Evolutionary conservation across 2,329 filamentous ascomycete genomes (phyloP).

Genomic region (Phoma sp.): DNA sequence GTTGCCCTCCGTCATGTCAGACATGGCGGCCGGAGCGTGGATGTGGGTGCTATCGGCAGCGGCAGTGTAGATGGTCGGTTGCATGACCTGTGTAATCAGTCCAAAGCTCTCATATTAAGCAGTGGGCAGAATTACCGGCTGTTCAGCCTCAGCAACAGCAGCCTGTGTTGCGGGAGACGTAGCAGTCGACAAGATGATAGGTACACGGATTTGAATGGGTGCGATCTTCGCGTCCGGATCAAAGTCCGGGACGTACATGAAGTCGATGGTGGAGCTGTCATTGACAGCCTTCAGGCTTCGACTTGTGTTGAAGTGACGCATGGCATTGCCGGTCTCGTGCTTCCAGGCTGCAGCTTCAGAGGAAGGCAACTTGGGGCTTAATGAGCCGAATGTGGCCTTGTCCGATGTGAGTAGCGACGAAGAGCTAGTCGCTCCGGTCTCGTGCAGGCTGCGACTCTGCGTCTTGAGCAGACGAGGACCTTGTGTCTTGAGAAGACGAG

Average conservation of each 20-base stretch:
- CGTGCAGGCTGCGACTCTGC: slow-evolving; percentile 61
- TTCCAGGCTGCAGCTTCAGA: slow-evolving; percentile 53
- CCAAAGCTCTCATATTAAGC: slow-evolving; percentile 17
- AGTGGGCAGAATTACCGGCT: slow-evolving; percentile 29
- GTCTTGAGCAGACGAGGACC: slow-evolving; percentile 16
- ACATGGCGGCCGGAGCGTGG: slow-evolving; percentile 61
- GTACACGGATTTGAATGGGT: slow-evolving; percentile 54
- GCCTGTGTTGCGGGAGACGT: slow-evolving; percentile 22
- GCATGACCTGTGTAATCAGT: slow-evolving; percentile 55
- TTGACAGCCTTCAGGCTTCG: slow-evolving; percentile 63
- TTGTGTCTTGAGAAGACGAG: slow-evolving; percentile 15
- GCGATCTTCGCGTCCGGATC: slow-evolving; percentile 51
- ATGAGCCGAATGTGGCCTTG: slow-evolving; percentile 54
- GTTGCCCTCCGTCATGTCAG: slow-evolving; percentile 65
- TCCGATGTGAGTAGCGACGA: slow-evolving; percentile 59
- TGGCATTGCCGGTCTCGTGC: slow-evolving; percentile 36
- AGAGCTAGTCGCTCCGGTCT: slow-evolving; percentile 67
- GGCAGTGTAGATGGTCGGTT: slow-evolving; percentile 64
- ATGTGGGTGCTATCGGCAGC: slow-evolving; percentile 58
- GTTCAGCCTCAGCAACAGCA: slow-evolving; percentile 35
- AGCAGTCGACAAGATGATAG: slow-evolving; percentile 53
- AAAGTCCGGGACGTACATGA: slow-evolving; percentile 65
- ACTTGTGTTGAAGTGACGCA: slow-evolving; percentile 69
- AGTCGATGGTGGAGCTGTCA: slow-evolving; percentile 69
- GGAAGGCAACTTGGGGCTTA: slow-evolving; percentile 59